Evolutionary conservation across 1,139 yeast species (phyloP), one percentile per base, ranked within the genome.

Genomic region (Saccharomyces hybrid): DNA sequence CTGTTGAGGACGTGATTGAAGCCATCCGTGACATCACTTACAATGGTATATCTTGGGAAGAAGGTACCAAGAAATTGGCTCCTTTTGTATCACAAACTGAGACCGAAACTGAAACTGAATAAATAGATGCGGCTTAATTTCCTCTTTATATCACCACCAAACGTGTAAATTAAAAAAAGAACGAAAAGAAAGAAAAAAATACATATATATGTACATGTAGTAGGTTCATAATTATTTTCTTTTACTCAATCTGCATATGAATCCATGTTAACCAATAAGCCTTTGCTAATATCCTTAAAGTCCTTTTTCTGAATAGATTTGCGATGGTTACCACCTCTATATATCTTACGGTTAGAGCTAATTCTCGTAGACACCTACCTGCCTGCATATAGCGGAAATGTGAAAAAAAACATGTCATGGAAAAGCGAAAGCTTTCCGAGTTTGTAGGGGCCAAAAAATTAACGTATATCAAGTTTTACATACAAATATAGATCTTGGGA

Each of bases 11-110:
- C 25, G 83, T 95, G 58, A 78, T 93, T 62, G 79, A 78, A 53
- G 97, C 97, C 53, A 82, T 95, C 64, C 83, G 83, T 73, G 80
- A 77, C 32, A 82, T 93, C 71, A 84, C 93, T 53, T 86, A 86
- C 71, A 80, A 80, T 54, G 91, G 88, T 61, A 79, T 73, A 53
- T 66, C 86, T 16, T 93, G 99, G 99, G 81, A 78, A 51, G 88
- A 88, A 68, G 97, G 95, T 65, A 90, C 97, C 57, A 75, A 83
- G 63, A 70, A 75, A 56, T 78, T 88, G 64, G 73, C 79, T 50
- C 83, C 84, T 50, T 87, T 88, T 66, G 90, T 81, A 63, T 64
- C 81, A 48, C 82, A 77, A 69, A 63, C 74, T 47, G 74, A 72
- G 4, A 3, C 23, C 4, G 23, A 20, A 54, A 52, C 51, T 53